These are phyloP conservation scores for Insectozyma bohioensis DNA, from an alignment of 1,139 yeast species.

Conservation along the genomic window DNA sequence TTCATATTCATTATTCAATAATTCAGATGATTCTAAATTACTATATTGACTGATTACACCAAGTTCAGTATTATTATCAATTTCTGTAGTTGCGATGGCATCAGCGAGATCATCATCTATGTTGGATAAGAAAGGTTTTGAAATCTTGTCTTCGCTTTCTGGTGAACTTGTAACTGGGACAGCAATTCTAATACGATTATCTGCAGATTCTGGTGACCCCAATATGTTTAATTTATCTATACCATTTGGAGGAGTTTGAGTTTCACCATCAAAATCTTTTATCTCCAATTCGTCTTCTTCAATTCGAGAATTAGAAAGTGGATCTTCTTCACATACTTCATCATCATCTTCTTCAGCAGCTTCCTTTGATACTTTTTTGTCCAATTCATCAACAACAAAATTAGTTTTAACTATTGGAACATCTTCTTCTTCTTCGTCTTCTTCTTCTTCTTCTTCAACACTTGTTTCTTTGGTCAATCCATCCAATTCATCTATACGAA, in stretches of 20 bases:
- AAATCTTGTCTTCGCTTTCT: slow-evolving; percentile 5
- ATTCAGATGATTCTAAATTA: slow-evolving; percentile 15
- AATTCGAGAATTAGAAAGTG: slow-evolving; percentile 16
- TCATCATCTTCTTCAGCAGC: slow-evolving; percentile 4
- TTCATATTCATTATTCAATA: slow-evolving; percentile 12
- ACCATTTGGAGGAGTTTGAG: background rate
- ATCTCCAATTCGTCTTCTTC: slow-evolving; percentile 24
- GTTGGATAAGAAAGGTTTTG: slow-evolving; percentile 9
- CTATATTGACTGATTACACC: slow-evolving; percentile 24
- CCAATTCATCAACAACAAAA: slow-evolving; percentile 11
- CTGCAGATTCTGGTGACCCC: too few relatives aligned
- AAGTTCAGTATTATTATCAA: slow-evolving; percentile 17
- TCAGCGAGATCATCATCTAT: slow-evolving; percentile 3
- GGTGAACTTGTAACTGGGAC: slow-evolving; percentile 5
- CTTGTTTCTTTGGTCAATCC: background rate
- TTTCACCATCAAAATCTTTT: slow-evolving; percentile 10
- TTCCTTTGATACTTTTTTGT: slow-evolving; percentile 5
- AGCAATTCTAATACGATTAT: slow-evolving; percentile 4
- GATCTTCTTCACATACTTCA: slow-evolving; percentile 13
- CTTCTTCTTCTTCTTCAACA: slow-evolving; percentile 5
- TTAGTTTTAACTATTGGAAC: slow-evolving; percentile 10
- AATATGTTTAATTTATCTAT: background rate
- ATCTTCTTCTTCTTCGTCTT: slow-evolving; percentile 9
- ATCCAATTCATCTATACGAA: background rate
- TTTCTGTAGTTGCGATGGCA: slow-evolving; percentile 7